Conservation (phyloP, 2,329 filamentous ascomycete species). For the Paracorniculantispora psalliotae region DNA sequence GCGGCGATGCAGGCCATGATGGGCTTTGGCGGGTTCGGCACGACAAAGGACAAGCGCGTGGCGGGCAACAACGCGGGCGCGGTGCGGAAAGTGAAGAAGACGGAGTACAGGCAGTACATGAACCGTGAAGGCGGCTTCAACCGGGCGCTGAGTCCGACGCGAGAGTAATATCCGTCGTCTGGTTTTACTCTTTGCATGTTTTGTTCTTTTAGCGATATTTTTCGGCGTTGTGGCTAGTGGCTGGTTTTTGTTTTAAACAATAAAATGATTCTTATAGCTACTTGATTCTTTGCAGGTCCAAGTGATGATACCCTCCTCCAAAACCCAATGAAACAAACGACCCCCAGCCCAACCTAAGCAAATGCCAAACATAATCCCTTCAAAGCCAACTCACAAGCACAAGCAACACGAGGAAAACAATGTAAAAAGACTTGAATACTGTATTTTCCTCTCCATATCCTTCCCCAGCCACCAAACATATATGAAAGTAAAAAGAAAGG, state of each 20-base stretch:
- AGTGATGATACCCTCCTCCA: too few relatives aligned
- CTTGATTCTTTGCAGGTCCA: too few relatives aligned
- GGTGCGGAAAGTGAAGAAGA: conserved; percentile 88
- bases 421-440: too few relatives aligned
- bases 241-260: too few relatives aligned
- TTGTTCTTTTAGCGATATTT: not conserved
- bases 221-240: too few relatives aligned
- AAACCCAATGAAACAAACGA: not conserved
- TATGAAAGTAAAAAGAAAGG: not conserved
- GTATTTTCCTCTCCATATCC: not conserved
- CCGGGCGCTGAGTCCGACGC: conserved; percentile 60
- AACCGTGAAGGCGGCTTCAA: conserved; percentile 81
- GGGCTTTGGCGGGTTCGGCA: conserved; percentile 82
- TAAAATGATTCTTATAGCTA: too few relatives aligned
- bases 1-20: conserved; percentile 77
- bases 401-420: not conserved
- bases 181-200: too few relatives aligned
- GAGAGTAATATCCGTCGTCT: conserved; percentile 22
- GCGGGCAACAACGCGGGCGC: conserved; percentile 79
- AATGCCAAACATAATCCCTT: not conserved
- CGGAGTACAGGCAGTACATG: conserved; percentile 96
- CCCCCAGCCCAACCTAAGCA: not conserved
- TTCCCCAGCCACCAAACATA: not conserved
- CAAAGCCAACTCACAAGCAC: too few relatives aligned
- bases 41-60: conserved; percentile 85